These are phyloP conservation scores for Actinomucor elegans DNA, from an alignment of 371 early-diverging fungal species.

Conservation along the genomic window DNA sequence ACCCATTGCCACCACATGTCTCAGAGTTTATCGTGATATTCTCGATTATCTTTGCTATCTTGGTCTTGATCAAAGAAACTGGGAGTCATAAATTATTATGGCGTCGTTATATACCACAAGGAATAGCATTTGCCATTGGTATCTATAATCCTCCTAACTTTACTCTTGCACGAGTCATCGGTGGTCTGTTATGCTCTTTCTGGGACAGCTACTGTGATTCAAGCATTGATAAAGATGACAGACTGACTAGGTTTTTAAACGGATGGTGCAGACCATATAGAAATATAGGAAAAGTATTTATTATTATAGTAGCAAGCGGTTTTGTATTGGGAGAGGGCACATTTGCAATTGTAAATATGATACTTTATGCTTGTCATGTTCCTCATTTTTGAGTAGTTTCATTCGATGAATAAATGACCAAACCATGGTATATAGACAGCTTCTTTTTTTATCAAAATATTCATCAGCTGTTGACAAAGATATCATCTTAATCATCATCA, in stretches of 20 bases:
- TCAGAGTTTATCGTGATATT: slow-evolving; percentile 58
- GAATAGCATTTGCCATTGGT: slow-evolving; percentile 81
- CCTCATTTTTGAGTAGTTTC: slow-evolving; percentile 42
- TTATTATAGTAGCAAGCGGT: slow-evolving; percentile 73
- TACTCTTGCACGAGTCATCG: slow-evolving; percentile 69
- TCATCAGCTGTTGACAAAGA: too few species aligned
- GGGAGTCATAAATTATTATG: slow-evolving; percentile 15
- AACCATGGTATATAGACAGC: background rate
- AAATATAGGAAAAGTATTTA: slow-evolving; percentile 46
- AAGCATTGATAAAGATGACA: too few species aligned
- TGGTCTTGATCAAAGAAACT: slow-evolving; percentile 51
- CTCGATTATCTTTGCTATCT: slow-evolving; percentile 52
- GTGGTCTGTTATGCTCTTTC: slow-evolving; percentile 51
- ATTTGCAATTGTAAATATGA: slow-evolving; percentile 54
- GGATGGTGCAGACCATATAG: slow-evolving; percentile 19
- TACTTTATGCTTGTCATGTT: slow-evolving; percentile 35
- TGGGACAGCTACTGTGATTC: slow-evolving; percentile 49
- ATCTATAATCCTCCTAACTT: slow-evolving; percentile 82
- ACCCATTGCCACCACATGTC: slow-evolving; percentile 64
- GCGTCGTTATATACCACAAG: slow-evolving; percentile 59
- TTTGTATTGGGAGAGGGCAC: slow-evolving; percentile 84
- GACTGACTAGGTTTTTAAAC: too few species aligned
- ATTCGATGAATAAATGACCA: too few species aligned
- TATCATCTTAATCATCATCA: background rate
- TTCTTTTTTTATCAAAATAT: too few species aligned